Evolutionary conservation across 1,284 basidiomycete species (phyloP).

Genomic region (Malassezia vespertilionis): DNA sequence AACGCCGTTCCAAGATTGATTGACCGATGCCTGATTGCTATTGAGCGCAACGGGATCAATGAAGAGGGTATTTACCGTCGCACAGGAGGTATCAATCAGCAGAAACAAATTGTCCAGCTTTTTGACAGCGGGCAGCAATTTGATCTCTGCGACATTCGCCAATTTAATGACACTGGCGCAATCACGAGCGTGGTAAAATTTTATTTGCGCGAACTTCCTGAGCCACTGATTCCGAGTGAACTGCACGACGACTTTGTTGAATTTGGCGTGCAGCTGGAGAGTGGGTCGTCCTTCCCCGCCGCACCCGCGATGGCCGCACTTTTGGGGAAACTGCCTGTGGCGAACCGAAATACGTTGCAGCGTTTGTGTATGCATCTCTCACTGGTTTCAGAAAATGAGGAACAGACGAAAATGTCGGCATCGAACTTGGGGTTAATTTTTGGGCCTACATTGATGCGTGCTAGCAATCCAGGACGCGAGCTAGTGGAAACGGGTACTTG

Average conservation of each 20-base stretch:
- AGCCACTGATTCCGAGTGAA: conserved; percentile 78
- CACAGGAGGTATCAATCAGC: conserved; percentile 81
- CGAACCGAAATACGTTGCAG: conserved; percentile 76
- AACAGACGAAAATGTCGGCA: conserved; percentile 82
- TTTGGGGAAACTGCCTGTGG: conserved; percentile 65
- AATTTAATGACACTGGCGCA: conserved; percentile 92
- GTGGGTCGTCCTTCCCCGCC: conserved; percentile 12
- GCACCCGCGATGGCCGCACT: conserved; percentile 52
- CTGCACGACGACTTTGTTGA: conserved; percentile 75
- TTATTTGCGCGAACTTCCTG: conserved; percentile 82
- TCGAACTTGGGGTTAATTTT: conserved; percentile 98
- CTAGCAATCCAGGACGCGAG: conserved; percentile 6
- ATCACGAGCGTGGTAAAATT: conserved; percentile 93
- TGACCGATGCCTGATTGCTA: conserved; percentile 53
- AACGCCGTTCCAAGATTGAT: conserved; percentile 74
- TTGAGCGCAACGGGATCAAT: conserved; percentile 55
- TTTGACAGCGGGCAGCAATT: conserved; percentile 89
- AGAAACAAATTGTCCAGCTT: conserved; percentile 81
- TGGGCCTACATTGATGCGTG: conserved; percentile 63
- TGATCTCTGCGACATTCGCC: conserved; percentile 72
- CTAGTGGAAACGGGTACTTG: conserved; percentile 10
- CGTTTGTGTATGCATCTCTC: conserved; percentile 76
- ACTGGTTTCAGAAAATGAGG: conserved; percentile 42
- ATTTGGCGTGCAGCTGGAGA: conserved; percentile 21
- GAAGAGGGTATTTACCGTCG: conserved; percentile 96